phyloP scores from a whole-genome alignment of 176 grass and related monocot species.

The Canna indica region DNA sequence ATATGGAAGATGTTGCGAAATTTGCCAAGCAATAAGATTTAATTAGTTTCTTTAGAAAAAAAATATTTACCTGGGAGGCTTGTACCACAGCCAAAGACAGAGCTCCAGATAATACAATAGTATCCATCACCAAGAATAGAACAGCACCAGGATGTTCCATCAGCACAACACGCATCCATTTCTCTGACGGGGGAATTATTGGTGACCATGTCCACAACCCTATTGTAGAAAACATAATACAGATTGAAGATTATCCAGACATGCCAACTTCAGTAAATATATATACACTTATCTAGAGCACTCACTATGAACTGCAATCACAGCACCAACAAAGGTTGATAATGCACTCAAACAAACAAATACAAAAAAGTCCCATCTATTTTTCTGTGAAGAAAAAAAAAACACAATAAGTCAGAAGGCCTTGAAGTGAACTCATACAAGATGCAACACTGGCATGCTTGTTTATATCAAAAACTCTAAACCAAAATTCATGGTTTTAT shows the following conservation, averaged over 20 bases:
- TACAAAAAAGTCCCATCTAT: slow-evolving; percentile 88
- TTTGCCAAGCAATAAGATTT: too few species aligned
- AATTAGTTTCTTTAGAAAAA: too few species aligned
- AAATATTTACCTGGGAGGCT: slow-evolving; percentile 49
- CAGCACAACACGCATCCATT: slow-evolving; percentile 71
- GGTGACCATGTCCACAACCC: slow-evolving; percentile 72
- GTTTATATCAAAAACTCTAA: not conserved
- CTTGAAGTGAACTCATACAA: not conserved
- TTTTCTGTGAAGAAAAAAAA: slow-evolving; percentile 39
- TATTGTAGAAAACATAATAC: slow-evolving; percentile 29
- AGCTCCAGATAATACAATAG: slow-evolving; percentile 52
- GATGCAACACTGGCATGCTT: not conserved
- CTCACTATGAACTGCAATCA: slow-evolving; percentile 70
- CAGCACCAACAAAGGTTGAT: slow-evolving; percentile 48
- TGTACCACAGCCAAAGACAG: slow-evolving; percentile 62
- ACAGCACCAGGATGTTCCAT: slow-evolving; percentile 63
- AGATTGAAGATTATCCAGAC: slow-evolving; percentile 12
- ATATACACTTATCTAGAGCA: slow-evolving; percentile 15
- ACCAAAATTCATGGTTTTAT: not conserved
- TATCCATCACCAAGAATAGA: slow-evolving; percentile 68
- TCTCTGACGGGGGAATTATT: slow-evolving; percentile 41
- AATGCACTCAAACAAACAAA: slow-evolving; percentile 79
- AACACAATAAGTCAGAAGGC: not conserved
- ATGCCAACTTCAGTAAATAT: not conserved
- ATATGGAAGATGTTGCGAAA: too few species aligned